Conservation (phyloP, 768 basidiomycete species). For the Russula lepida region DNA sequence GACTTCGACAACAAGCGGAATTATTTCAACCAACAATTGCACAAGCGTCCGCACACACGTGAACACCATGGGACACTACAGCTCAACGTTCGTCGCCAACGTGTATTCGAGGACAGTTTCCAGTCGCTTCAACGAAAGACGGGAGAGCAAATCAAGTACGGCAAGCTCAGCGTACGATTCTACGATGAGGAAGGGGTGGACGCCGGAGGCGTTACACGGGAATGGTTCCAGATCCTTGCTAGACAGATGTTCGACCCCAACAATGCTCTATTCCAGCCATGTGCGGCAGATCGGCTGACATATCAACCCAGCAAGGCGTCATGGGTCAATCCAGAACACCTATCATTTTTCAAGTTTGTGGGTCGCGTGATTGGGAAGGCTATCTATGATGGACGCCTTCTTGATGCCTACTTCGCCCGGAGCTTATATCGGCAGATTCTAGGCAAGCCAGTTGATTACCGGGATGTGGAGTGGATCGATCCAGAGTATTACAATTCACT, state of each 20-base stretch:
- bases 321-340: slow-evolving; percentile 90
- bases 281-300: slow-evolving; percentile 87
- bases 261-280: slow-evolving; percentile 97
- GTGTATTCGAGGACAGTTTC: slow-evolving; percentile 98
- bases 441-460: slow-evolving; percentile 89
- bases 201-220: slow-evolving; percentile 94
- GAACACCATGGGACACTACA: slow-evolving; percentile 81
- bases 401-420: slow-evolving; percentile 97
- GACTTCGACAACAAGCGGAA: slow-evolving; percentile 99
- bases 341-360: slow-evolving; percentile 98
- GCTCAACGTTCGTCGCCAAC: slow-evolving; percentile 79
- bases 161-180: slow-evolving; percentile 93
- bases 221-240: slow-evolving; percentile 98
- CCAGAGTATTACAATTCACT: slow-evolving; percentile 98
- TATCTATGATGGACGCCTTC: slow-evolving; percentile 89
- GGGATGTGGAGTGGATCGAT: slow-evolving; percentile 96
- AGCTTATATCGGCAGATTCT: slow-evolving; percentile 94
- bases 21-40: slow-evolving; percentile 88
- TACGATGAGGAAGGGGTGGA: slow-evolving; percentile 98
- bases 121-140: slow-evolving; percentile 80
- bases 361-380: slow-evolving; percentile 97
- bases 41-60: slow-evolving; percentile 68
- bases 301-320: slow-evolving; percentile 96
- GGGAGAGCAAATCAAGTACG: slow-evolving; percentile 95
- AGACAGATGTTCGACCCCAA: slow-evolving; percentile 99